Conservation (phyloP, 2,329 filamentous ascomycete genomes). For the Fusarium xylarioides region DNA sequence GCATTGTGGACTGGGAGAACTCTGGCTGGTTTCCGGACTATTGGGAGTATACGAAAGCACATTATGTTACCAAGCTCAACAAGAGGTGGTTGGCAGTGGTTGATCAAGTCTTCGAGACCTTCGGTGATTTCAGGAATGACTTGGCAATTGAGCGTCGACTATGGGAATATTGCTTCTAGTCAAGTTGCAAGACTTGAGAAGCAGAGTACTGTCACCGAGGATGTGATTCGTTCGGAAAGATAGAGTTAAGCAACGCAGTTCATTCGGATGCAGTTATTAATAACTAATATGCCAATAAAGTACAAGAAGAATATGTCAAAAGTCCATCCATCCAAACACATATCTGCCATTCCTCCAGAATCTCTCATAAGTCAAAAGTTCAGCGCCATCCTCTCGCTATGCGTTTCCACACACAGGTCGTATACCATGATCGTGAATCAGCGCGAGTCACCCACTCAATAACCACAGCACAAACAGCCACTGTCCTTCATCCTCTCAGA, state of each 20-base stretch:
- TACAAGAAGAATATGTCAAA: constrained; percentile 9
- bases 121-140: neutral
- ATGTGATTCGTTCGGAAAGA: no score
- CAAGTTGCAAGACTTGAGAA: no score
- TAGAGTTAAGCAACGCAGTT: neutral
- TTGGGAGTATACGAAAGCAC: constrained; percentile 38
- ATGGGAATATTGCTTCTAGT: neutral
- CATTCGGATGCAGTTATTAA: constrained; percentile 8
- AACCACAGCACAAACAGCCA: neutral
- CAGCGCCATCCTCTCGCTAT: neutral
- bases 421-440: neutral
- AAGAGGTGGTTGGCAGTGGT: neutral
- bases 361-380: neutral
- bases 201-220: no score
- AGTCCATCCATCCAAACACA: neutral
- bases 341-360: neutral
- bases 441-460: neutral
- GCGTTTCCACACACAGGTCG: neutral
- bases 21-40: constrained; percentile 39
- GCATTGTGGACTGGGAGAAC: constrained; percentile 43
- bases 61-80: constrained; percentile 10
- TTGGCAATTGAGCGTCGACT: neutral
- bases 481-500: neutral
- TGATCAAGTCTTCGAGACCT: neutral
- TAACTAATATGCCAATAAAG: constrained; percentile 1